Conservation (phyloP, 805 yeast species). For the Peterozyma xylosa region DNA sequence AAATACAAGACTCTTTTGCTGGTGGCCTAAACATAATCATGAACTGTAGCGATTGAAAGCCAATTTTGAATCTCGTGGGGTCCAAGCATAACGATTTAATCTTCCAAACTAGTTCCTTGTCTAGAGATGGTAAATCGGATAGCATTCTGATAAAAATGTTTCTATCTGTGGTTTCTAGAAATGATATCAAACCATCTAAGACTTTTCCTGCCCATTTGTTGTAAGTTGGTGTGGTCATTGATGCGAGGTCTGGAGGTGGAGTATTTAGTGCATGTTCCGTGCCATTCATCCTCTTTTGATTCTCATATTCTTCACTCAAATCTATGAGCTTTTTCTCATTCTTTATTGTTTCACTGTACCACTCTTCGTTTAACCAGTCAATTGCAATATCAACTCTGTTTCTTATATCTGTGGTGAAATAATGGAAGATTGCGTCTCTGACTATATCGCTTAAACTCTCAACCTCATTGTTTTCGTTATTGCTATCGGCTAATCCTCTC, state of each 20-base stretch:
- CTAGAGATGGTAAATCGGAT: conserved; percentile 80
- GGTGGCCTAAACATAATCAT: conserved; percentile 91
- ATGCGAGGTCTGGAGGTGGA: conserved; percentile 9
- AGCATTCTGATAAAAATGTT: conserved; percentile 74
- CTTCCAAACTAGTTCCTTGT: conserved; percentile 51
- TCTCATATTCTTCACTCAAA: conserved; percentile 15
- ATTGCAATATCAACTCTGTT: conserved; percentile 66
- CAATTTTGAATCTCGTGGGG: conserved; percentile 75
- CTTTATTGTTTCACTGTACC: conserved; percentile 56
- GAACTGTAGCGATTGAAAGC: conserved; percentile 76
- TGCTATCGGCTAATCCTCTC: conserved; percentile 48
- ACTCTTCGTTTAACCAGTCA: conserved; percentile 94
- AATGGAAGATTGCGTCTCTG: conserved; percentile 63
- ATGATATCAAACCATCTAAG: conserved; percentile 75
- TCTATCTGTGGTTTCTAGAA: conserved; percentile 74
- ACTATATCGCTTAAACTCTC: conserved; percentile 50
- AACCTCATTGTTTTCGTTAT: conserved; percentile 5
- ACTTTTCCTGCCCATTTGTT: conserved; percentile 62
- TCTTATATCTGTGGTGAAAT: conserved; percentile 67
- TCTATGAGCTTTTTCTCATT: conserved; percentile 22
- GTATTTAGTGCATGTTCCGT: conserved; percentile 14
- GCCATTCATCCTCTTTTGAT: conserved; percentile 4
- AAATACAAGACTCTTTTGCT: conserved; percentile 46
- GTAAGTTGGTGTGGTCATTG: conserved; percentile 40
- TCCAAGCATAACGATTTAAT: conserved; percentile 74